phyloP scores from a whole-genome alignment of 805 yeast species.

The Ogataea henricii region DNA sequence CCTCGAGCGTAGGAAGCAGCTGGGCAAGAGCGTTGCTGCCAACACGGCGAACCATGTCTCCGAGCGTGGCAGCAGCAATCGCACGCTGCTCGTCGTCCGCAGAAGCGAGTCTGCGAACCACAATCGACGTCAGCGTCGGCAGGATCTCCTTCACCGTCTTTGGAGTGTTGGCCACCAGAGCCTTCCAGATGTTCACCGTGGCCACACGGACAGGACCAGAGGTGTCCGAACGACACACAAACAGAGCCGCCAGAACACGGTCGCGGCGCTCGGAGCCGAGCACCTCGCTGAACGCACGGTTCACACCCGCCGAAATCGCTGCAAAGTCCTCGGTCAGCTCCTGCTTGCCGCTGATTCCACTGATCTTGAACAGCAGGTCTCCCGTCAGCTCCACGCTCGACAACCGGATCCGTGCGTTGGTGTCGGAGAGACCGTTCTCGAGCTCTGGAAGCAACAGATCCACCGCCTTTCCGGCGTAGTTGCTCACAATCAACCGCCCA shows the following conservation, averaged over 20 bases:
- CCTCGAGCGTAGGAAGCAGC: constrained; percentile 80
- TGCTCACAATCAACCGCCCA: constrained; percentile 87
- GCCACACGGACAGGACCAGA: constrained; percentile 85
- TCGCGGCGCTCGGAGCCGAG: constrained; percentile 90
- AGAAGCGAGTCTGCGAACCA: constrained; percentile 84
- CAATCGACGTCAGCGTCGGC: constrained; percentile 76
- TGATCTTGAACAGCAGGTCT: constrained; percentile 88
- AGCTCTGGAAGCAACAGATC: constrained; percentile 92
- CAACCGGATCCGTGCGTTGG: constrained; percentile 81
- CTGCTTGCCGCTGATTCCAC: constrained; percentile 81
- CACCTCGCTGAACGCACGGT: constrained; percentile 66
- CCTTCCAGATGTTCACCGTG: constrained; percentile 94
- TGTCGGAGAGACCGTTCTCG: constrained; percentile 83
- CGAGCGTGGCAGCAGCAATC: constrained; percentile 91
- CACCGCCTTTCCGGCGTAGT: constrained; percentile 89
- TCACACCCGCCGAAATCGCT: constrained; percentile 51
- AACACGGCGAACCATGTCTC: constrained; percentile 92
- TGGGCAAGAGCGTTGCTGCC: constrained; percentile 85
- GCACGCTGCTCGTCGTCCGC: constrained; percentile 74
- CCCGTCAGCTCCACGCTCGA: constrained; percentile 96
- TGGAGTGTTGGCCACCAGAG: constrained; percentile 94
- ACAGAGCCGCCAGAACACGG: constrained; percentile 79
- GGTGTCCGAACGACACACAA: constrained; percentile 91
- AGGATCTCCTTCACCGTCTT: constrained; percentile 89
- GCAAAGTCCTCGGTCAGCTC: constrained; percentile 61